Evolutionary conservation across 768 basidiomycete genomes (phyloP).

Genomic region (Xerocomus brunneocitrinus): DNA sequence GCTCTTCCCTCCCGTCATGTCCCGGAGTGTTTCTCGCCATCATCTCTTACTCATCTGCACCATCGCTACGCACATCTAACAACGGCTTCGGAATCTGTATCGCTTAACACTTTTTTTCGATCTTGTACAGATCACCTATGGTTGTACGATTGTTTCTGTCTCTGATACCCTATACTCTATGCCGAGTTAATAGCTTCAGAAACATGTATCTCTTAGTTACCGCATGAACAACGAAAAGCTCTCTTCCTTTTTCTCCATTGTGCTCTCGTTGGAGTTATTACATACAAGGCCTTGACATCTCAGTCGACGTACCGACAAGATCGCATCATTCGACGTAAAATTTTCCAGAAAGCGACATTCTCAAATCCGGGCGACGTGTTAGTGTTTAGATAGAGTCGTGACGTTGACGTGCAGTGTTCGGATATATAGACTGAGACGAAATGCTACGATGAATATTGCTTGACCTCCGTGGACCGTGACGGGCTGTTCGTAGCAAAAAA

Average conservation of each 20-base stretch:
- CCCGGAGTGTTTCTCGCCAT: slow-evolving; percentile 22
- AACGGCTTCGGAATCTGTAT: slow-evolving; percentile 27
- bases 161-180: slow-evolving; percentile 30
- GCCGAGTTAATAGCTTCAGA: slow-evolving; percentile 24
- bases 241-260: neutral
- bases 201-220: slow-evolving; percentile 29
- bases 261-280: neutral
- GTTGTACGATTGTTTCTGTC: slow-evolving; percentile 15
- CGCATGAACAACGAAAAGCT: slow-evolving; percentile 10
- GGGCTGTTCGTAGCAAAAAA: neutral
- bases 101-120: slow-evolving; percentile 14
- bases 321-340: neutral
- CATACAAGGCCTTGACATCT: neutral
- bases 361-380: neutral
- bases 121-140: slow-evolving; percentile 17
- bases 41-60: slow-evolving; percentile 22
- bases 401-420: neutral
- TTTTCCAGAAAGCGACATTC: slow-evolving; percentile 2
- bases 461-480: too few species aligned
- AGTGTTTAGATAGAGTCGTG: neutral
- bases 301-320: slow-evolving; percentile 7
- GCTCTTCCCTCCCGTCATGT: slow-evolving; percentile 1
- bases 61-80: slow-evolving; percentile 15
- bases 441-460: too few species aligned
- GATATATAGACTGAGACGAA: neutral